Evolutionary conservation across 2,329 filamentous ascomycete genomes (phyloP).

Genomic region (Venturia pyrina): DNA sequence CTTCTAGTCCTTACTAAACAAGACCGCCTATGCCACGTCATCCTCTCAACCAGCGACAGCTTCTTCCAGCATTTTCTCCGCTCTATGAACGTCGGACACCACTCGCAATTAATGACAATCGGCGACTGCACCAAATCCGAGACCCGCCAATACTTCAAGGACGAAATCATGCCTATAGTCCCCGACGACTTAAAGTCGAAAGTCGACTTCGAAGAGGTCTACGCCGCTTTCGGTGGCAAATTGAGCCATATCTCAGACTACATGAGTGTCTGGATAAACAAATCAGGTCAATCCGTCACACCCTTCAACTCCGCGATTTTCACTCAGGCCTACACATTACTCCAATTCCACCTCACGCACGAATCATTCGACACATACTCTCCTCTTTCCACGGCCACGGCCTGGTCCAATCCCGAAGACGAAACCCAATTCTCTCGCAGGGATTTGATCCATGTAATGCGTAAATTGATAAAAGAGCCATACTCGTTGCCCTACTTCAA

Average conservation of each 20-base stretch:
- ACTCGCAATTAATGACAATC: conserved; percentile 1
- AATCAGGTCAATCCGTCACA: neutral
- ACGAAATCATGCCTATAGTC: conserved; percentile 4
- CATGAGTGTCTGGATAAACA: conserved; percentile 3
- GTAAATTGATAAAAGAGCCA: neutral
- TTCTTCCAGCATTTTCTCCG: conserved; percentile 11
- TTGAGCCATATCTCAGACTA: conserved; percentile 8
- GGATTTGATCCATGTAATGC: conserved; percentile 7
- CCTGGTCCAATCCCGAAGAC: neutral
- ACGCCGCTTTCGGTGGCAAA: conserved; percentile 8
- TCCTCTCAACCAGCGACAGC: conserved; percentile 3
- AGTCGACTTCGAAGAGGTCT: conserved; percentile 6
- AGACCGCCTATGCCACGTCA: conserved; percentile 8
- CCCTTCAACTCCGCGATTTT: conserved; percentile 5
- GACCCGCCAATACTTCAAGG: conserved; percentile 1
- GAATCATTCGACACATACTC: conserved; percentile 8
- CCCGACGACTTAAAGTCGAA: conserved; percentile 1
- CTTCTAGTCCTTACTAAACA: conserved; percentile 9
- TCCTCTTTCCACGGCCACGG: conserved; percentile 5
- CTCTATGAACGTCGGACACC: conserved; percentile 10
- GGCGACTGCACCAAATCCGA: conserved; percentile 8
- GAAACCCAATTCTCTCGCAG: neutral
- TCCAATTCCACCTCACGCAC: conserved; percentile 9
- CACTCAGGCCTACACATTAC: conserved; percentile 8
- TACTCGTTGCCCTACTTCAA: conserved; percentile 2